Percentiles rank a stretch among this genome's conserved stretches.
Conservation (phyloP, 495 filamentous ascomycete species). For the Trichoderma gamsii region DNA sequence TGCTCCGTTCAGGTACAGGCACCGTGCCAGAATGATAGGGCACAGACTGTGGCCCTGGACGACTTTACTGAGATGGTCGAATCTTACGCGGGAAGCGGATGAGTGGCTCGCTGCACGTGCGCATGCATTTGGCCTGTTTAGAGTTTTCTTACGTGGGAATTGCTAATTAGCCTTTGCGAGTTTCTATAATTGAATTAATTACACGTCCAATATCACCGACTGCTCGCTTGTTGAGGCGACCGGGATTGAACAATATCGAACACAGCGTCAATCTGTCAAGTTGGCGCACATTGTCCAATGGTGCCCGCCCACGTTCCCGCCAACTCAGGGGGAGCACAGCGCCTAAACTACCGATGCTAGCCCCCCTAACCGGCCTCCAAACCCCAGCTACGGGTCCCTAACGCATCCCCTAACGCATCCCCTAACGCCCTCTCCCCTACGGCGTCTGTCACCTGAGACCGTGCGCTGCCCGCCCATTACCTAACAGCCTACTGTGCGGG, state of each 20-base stretch:
- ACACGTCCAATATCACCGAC: not conserved
- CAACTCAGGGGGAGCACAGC: not conserved
- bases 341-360: slow-evolving; percentile 8
- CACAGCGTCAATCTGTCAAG: not conserved
- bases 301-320: not conserved
- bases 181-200: not conserved
- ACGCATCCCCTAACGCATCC: not conserved
- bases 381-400: not conserved
- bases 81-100: not conserved
- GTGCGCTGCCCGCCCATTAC: not conserved
- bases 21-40: not conserved
- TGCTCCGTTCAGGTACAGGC: not conserved
- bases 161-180: not conserved
- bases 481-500: slow-evolving; percentile 6
- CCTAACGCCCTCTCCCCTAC: not conserved
- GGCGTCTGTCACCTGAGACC: slow-evolving; percentile 2
- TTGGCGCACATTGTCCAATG: not conserved
- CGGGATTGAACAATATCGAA: not conserved
- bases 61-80: not conserved
- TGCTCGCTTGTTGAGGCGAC: not conserved
- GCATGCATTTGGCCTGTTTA: not conserved
- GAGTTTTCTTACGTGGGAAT: not conserved
- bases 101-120: not conserved
- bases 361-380: not conserved
- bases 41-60: not conserved